A percentile compares a stretch with the other conserved stretches of the same genome.
phyloP scores from a whole-genome alignment of 345 rosid genomes.

The Melastoma malabathricum region DNA sequence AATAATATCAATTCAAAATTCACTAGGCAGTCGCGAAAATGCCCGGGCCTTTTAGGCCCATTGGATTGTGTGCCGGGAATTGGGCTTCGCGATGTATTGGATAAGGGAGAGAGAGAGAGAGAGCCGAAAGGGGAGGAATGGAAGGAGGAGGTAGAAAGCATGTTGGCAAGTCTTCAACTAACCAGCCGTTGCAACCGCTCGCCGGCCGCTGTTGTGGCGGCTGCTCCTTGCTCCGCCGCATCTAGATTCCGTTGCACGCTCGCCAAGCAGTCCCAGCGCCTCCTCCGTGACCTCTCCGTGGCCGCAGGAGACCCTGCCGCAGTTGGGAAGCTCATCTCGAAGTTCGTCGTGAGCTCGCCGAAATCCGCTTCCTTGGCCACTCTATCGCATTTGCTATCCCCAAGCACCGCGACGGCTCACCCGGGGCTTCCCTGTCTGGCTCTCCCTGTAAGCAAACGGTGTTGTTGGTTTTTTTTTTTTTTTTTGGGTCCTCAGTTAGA shows the following conservation, averaged over 20 bases:
- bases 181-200: background rate
- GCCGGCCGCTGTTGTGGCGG: slow-evolving; percentile 6
- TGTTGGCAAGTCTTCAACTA: slow-evolving; percentile 5
- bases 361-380: slow-evolving; percentile 58
- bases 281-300: slow-evolving; percentile 34
- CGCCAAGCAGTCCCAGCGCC: slow-evolving; percentile 43
- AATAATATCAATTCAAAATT: too few species aligned
- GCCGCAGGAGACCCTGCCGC: slow-evolving; percentile 31
- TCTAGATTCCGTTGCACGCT: slow-evolving; percentile 13
- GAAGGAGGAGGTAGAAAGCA: background rate
- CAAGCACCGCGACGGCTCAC: slow-evolving; percentile 18
- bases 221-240: slow-evolving; percentile 4
- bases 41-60: too few species aligned
- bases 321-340: slow-evolving; percentile 43
- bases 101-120: background rate
- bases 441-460: slow-evolving; percentile 32
- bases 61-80: too few species aligned
- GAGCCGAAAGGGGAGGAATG: too few species aligned
- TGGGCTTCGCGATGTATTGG: too few species aligned
- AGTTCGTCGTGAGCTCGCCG: slow-evolving; percentile 60
- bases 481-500: background rate
- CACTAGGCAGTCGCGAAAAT: too few species aligned
- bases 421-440: slow-evolving; percentile 44
- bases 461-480: slow-evolving; percentile 4
- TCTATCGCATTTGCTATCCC: slow-evolving; percentile 65